These are phyloP conservation scores for Fragaria ananassa DNA, from an alignment of 306 rosid species.

Conservation along the genomic window DNA sequence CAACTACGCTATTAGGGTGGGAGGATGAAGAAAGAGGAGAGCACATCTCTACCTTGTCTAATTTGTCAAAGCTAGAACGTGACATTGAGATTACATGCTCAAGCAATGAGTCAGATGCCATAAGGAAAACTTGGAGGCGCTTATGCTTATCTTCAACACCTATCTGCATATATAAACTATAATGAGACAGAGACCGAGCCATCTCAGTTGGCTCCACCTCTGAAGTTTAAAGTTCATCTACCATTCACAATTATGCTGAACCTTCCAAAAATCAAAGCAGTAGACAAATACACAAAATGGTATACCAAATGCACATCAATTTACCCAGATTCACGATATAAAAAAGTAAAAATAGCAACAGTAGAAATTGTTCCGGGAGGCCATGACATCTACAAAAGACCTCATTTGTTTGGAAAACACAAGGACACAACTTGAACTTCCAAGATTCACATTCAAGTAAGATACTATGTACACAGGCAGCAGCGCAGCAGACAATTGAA, in stretches of 20 bases:
- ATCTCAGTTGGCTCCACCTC: background rate
- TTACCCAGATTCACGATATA: background rate
- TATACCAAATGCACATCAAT: constrained; percentile 1
- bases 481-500: constrained; percentile 11
- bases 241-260: background rate
- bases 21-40: background rate
- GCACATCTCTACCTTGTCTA: background rate
- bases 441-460: constrained; percentile 25
- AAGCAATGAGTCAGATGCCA: background rate
- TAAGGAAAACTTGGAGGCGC: background rate
- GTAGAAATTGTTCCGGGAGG: constrained; percentile 5
- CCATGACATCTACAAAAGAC: constrained; percentile 24
- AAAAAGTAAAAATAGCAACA: constrained; percentile 4
- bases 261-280: background rate
- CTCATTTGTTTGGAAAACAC: background rate
- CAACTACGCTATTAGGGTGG: background rate
- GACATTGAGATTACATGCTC: background rate
- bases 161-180: background rate
- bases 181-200: background rate
- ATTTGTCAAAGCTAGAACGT: background rate
- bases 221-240: background rate
- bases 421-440: constrained; percentile 18
- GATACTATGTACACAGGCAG: constrained; percentile 42
- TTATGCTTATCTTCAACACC: background rate
- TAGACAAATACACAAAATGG: background rate